Conservation (phyloP, 139 green algal species). For the Closterium sp. region DNA sequence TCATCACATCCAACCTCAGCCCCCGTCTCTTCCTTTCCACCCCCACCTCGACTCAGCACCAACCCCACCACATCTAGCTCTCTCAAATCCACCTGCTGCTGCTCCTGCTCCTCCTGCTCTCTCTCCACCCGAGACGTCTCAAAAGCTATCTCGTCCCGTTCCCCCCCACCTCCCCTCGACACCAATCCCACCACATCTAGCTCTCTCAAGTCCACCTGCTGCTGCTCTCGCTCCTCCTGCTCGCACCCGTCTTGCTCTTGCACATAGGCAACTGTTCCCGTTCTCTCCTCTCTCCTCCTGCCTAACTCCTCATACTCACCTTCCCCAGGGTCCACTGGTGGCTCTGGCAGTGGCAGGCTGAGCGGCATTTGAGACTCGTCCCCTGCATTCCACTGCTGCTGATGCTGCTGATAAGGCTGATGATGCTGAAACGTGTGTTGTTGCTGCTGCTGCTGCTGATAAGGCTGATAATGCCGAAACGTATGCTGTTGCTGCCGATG, state of each 20-base stretch:
- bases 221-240: neutral
- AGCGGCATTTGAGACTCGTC: neutral
- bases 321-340: too few species aligned
- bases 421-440: neutral
- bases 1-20: neutral
- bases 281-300: neutral
- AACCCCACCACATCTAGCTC: neutral
- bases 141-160: too few species aligned
- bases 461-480: too few species aligned
- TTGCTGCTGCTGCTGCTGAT: neutral
- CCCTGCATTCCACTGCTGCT: neutral
- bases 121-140: too few species aligned
- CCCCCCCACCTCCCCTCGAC: neutral
- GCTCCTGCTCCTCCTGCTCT: neutral
- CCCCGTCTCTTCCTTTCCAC: neutral
- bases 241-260: neutral
- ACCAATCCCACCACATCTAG: neutral
- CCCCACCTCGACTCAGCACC: neutral
- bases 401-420: neutral
- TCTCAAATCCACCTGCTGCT: neutral
- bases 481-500: too few species aligned
- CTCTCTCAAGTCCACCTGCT: neutral
- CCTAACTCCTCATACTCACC: too few species aligned
- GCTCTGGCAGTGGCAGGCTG: neutral
- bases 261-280: neutral